phyloP scores from a whole-genome alignment of 2,329 filamentous ascomycete species.

The Fusarium beomiforme region DNA sequence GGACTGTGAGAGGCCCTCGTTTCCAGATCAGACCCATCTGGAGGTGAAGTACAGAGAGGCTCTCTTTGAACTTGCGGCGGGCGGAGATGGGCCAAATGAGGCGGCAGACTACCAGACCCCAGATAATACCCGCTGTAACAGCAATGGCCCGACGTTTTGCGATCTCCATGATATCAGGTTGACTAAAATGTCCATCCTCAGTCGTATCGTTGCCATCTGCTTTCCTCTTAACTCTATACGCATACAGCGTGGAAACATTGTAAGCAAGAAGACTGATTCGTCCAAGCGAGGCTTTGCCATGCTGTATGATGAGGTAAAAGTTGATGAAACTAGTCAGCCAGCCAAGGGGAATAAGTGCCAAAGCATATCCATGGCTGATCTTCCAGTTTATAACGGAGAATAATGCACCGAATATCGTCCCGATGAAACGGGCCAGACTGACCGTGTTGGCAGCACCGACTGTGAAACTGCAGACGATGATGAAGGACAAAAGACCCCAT shows the following conservation, averaged over 20 bases:
- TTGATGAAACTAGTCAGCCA: constrained; percentile 84
- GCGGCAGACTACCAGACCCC: constrained; percentile 90
- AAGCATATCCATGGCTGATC: constrained; percentile 76
- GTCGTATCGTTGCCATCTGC: constrained; percentile 74
- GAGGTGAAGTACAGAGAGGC: constrained; percentile 86
- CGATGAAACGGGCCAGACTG: constrained; percentile 83
- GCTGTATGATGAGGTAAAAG: constrained; percentile 88
- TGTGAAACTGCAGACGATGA: constrained; percentile 99
- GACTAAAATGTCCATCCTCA: constrained; percentile 84
- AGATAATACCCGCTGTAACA: constrained; percentile 88
- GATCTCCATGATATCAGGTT: constrained; percentile 88
- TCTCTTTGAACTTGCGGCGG: constrained; percentile 86
- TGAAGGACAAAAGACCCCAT: constrained; percentile 96
- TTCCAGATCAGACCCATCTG: constrained; percentile 98
- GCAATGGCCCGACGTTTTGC: constrained; percentile 86
- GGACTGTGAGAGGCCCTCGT: constrained; percentile 82
- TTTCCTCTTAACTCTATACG: constrained; percentile 84
- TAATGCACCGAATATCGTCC: constrained; percentile 82
- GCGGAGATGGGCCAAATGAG: constrained; percentile 94
- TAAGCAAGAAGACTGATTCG: constrained; percentile 96
- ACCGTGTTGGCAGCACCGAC: constrained; percentile 97
- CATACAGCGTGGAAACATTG: constrained; percentile 93
- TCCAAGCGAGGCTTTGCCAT: constrained; percentile 88
- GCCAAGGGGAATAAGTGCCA: constrained; percentile 79
- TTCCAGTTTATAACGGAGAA: constrained; percentile 84